phyloP scores from a whole-genome alignment of 768 basidiomycete genomes.

The Suillus ampliporus region DNA sequence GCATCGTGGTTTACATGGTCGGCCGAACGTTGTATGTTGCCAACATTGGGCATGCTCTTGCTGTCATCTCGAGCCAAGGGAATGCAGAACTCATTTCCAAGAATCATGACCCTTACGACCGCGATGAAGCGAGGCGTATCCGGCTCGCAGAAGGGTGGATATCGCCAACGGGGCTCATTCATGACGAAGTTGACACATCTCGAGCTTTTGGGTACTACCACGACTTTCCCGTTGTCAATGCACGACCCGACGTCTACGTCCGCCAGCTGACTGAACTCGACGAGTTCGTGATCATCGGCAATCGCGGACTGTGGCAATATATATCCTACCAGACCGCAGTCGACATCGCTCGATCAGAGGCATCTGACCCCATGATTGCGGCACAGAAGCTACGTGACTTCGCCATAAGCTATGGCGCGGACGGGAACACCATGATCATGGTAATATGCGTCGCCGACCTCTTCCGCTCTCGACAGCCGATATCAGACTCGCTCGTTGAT shows the following conservation, averaged over 20 bases:
- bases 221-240: slow-evolving; percentile 88
- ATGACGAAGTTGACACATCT: slow-evolving; percentile 91
- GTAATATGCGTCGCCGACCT: slow-evolving; percentile 85
- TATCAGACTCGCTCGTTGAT: slow-evolving; percentile 41
- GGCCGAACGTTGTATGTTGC: slow-evolving; percentile 86
- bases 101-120: slow-evolving; percentile 90
- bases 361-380: slow-evolving; percentile 80
- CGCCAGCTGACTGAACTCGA: slow-evolving; percentile 81
- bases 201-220: slow-evolving; percentile 93
- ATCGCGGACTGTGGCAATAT: slow-evolving; percentile 91
- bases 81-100: slow-evolving; percentile 74
- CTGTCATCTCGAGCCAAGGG: slow-evolving; percentile 82
- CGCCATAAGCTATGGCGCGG: slow-evolving; percentile 95
- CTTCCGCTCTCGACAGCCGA: slow-evolving; percentile 59
- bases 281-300: slow-evolving; percentile 96
- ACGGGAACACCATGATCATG: slow-evolving; percentile 97
- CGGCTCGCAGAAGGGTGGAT: slow-evolving; percentile 94
- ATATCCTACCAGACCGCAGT: slow-evolving; percentile 96
- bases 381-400: slow-evolving; percentile 97
- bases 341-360: slow-evolving; percentile 85
- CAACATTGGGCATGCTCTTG: slow-evolving; percentile 87
- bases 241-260: slow-evolving; percentile 77
- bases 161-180: slow-evolving; percentile 87
- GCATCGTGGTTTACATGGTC: slow-evolving; percentile 84
- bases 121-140: slow-evolving; percentile 84